Percentiles rank a stretch among this genome's conserved stretches.
These are phyloP conservation scores for Hanseniaspora valbyensis DNA, from an alignment of 805 yeast genomes.

Conservation along the genomic window DNA sequence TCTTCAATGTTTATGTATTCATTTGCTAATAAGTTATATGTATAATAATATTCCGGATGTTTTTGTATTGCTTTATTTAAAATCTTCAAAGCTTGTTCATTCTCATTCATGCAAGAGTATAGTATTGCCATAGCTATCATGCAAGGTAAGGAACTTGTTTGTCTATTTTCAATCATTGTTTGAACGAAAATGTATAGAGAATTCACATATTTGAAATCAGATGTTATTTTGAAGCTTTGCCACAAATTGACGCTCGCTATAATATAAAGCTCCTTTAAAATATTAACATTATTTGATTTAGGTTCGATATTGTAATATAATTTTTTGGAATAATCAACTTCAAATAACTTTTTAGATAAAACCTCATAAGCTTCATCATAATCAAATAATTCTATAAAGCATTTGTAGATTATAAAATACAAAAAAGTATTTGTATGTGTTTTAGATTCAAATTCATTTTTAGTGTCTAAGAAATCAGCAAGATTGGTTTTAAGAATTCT, in stretches of 20 bases:
- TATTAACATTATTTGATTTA: background rate
- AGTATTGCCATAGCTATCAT: slow-evolving; percentile 11
- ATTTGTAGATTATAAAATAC: background rate
- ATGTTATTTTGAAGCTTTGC: slow-evolving; percentile 14
- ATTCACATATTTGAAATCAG: slow-evolving; percentile 5
- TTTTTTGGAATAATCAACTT: background rate
- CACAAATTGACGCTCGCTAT: background rate
- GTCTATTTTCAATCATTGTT: background rate
- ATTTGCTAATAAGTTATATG: slow-evolving; percentile 88
- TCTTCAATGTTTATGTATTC: slow-evolving; percentile 83
- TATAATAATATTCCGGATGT: slow-evolving; percentile 35
- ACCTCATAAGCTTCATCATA: slow-evolving; percentile 1
- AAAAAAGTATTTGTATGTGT: background rate
- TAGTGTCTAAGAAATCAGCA: background rate
- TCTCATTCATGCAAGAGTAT: slow-evolving; percentile 13
- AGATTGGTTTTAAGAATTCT: background rate
- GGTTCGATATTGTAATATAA: background rate
- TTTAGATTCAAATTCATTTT: background rate
- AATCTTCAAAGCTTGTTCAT: slow-evolving; percentile 3
- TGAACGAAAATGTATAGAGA: background rate
- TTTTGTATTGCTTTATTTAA: background rate
- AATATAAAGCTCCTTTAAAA: background rate
- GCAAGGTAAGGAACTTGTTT: background rate
- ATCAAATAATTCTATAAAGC: background rate
- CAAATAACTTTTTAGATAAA: background rate